Evolutionary conservation across 306 rosid species (phyloP).

Genomic region (Mucuna pruriens): DNA sequence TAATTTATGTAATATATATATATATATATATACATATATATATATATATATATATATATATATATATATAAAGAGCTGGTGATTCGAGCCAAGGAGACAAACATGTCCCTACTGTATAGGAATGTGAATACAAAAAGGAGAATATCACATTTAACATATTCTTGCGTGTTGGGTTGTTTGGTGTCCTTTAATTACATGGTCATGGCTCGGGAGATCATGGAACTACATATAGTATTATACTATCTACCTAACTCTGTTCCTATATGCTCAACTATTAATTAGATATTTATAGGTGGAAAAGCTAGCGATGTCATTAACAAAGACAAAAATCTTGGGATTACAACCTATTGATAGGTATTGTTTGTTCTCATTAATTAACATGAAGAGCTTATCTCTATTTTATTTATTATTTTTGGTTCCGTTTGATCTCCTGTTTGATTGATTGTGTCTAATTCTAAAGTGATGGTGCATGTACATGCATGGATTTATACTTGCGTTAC

Average conservation of each 20-base stretch:
- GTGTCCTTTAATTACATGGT: constrained; percentile 53
- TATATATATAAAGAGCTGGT: constrained; percentile 9
- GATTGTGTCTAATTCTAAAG: neutral
- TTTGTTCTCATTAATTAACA: neutral
- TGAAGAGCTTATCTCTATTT: neutral
- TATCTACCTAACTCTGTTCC: constrained; percentile 3
- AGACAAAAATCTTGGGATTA: constrained; percentile 46
- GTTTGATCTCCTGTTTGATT: neutral
- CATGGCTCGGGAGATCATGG: constrained; percentile 39
- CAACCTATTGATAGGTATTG: neutral
- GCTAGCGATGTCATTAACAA: constrained; percentile 10
- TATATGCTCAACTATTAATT: constrained; percentile 8
- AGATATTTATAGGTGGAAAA: constrained; percentile 32
- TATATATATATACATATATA: no score
- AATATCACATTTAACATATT: constrained; percentile 44
- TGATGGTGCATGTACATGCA: constrained; percentile 43
- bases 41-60: neutral
- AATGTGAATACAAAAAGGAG: constrained; percentile 55
- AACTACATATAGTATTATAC: constrained; percentile 10
- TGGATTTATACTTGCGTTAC: constrained; percentile 31
- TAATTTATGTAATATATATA: no score
- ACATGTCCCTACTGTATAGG: constrained; percentile 71
- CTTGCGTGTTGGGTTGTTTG: constrained; percentile 47
- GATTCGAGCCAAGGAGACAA: constrained; percentile 63
- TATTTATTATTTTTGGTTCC: neutral